Percentiles rank a stretch among this genome's conserved stretches.
These are phyloP conservation scores for Trichoderma koningii DNA, from an alignment of 2,329 filamentous ascomycete species.

Conservation along the genomic window DNA sequence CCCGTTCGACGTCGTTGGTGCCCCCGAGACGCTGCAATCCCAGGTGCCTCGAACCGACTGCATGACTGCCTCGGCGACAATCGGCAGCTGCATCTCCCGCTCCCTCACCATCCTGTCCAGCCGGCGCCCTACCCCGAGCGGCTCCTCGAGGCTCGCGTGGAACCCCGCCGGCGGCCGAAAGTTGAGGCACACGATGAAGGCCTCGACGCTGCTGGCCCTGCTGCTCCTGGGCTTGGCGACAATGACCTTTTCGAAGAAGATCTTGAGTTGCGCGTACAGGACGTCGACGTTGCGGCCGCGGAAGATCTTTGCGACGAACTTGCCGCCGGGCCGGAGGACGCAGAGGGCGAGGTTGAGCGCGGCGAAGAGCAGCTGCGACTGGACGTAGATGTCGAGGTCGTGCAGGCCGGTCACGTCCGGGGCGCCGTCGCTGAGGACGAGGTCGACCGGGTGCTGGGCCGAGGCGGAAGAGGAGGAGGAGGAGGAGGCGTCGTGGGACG, in stretches of 20 bases:
- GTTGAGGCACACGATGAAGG: conserved; percentile 92
- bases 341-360: conserved; percentile 92
- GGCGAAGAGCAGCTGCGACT: conserved; percentile 91
- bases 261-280: conserved; percentile 88
- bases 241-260: conserved; percentile 81
- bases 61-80: conserved; percentile 46
- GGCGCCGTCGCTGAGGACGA: conserved; percentile 92
- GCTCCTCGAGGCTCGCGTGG: conserved; percentile 72
- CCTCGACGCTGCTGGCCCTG: conserved; percentile 93
- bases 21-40: conserved; percentile 37
- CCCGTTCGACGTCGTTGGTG: conserved; percentile 30
- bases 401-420: conserved; percentile 96
- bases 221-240: conserved; percentile 94
- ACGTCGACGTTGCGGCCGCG: conserved; percentile 92
- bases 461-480: no score
- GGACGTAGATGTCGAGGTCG: conserved; percentile 97
- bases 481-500: conserved; percentile 56
- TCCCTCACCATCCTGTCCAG: conserved; percentile 54
- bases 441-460: conserved; percentile 77
- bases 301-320: conserved; percentile 98
- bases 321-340: conserved; percentile 87
- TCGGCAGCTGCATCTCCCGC: conserved; percentile 44
- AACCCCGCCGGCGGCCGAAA: conserved; percentile 80
- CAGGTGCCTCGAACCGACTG: conserved; percentile 52
- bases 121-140: conserved; percentile 65